Base-by-base conservation (phyloP, 306 rosid species). In the Vigna mungo region DNA sequence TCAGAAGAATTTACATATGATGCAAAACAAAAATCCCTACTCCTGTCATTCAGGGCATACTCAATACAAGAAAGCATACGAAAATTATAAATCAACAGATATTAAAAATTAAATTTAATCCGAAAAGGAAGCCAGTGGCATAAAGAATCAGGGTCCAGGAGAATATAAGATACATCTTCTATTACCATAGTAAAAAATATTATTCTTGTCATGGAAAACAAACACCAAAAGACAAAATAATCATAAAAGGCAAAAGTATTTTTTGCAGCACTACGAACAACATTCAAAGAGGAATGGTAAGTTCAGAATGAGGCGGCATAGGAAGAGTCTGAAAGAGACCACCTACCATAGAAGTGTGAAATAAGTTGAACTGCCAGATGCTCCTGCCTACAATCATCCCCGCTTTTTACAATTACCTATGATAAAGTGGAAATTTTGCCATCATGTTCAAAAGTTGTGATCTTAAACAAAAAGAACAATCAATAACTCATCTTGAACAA, bases 301-400 rank as follows among this genome's bases (percentile, higher is more conserved):
- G 62, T 70, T 55, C 64, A 12, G 27, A 47, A 77, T 4, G 75
- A 34, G 53, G 46, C 46, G n/a, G 30, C 32, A 65, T 55, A 72
- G 17, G 52, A 58, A 74, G 84, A 54, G 23, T 51, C 11, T 66
- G 62, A 72, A 47, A 67, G 78, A 59, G 14, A 71, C 83, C 77
- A 62, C 85, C 74, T 72, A 94, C 98, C 97, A 86, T 89, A 94
- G 80, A 94, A 94, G 83, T 94, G 98, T 62, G 96, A 89, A 81
- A 94, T 94, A 80, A 94, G 97, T 80, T 94, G 98, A 84, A 94
- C 98, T 11, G 98, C 98, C 70, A 94, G 90, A 84, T 94, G 98
- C 86, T 94, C 98, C 85, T 94, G 98, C 82, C 98, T 86, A 82
- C 98, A 94, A 84, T 94, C 98, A 67, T 92, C 97, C 56, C 98